These are phyloP conservation scores for Fusarium sambucinum DNA, from an alignment of 2,329 filamentous ascomycete genomes.

Conservation along the genomic window DNA sequence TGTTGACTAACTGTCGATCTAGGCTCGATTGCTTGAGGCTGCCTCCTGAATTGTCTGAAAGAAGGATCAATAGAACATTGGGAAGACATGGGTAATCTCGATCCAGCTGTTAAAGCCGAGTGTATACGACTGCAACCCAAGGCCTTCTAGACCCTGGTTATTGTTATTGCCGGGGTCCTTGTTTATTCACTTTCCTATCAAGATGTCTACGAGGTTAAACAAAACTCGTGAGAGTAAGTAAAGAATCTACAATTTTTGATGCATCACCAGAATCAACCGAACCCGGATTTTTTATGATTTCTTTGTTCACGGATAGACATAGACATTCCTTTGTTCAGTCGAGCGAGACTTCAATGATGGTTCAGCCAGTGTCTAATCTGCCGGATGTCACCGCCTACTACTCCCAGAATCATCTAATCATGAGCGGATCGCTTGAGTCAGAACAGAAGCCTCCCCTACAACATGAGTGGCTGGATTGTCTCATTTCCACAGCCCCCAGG, in stretches of 20 bases:
- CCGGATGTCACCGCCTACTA: constrained; percentile 12
- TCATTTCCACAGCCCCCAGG: constrained; percentile 36
- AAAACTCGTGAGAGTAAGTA: background rate
- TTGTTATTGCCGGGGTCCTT: constrained; percentile 9
- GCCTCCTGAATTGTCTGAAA: constrained; percentile 2
- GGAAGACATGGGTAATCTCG: constrained; percentile 18
- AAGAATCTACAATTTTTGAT: background rate
- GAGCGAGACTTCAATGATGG: background rate
- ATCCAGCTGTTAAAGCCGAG: constrained; percentile 16
- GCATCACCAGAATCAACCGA: background rate
- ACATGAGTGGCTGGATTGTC: constrained; percentile 28
- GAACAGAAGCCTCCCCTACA: constrained; percentile 13
- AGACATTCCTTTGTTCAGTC: constrained; percentile 15
- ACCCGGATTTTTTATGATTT: background rate
- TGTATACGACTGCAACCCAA: constrained; percentile 4
- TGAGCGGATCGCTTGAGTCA: constrained; percentile 21
- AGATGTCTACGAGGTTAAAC: background rate
- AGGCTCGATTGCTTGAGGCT: background rate
- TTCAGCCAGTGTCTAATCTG: constrained; percentile 3
- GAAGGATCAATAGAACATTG: constrained; percentile 24
- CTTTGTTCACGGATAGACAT: background rate
- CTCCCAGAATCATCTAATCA: background rate
- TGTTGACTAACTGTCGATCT: background rate
- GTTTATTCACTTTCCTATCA: constrained; percentile 28
- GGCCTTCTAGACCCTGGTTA: constrained; percentile 5